Conservation (phyloP, 176 grass and related monocot species). For the Panicum miliaceum region DNA sequence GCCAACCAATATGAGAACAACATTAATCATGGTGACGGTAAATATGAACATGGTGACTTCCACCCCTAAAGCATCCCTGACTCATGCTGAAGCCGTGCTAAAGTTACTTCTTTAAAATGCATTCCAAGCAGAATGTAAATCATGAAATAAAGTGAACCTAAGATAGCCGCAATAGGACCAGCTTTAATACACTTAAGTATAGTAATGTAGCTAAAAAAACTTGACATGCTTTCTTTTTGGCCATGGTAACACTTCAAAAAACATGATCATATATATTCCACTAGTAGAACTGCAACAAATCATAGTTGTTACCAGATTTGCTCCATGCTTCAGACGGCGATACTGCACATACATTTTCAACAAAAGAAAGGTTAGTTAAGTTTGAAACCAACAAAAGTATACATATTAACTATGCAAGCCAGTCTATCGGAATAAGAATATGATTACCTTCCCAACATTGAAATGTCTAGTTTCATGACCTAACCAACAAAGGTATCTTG, state of each 20-base stretch:
- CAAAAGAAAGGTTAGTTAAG: conserved; percentile 34
- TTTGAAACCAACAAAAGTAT: conserved; percentile 35
- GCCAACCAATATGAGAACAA: conserved; percentile 11
- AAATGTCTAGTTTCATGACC: conserved; percentile 99
- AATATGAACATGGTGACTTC: background rate
- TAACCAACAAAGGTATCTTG: conserved; percentile 97
- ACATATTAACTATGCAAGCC: conserved; percentile 18
- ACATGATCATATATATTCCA: conserved; percentile 16
- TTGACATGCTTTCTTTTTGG: conserved; percentile 20
- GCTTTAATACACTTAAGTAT: conserved; percentile 7
- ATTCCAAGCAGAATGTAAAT: background rate
- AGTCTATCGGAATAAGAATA: conserved; percentile 45
- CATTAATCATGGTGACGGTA: conserved; percentile 2
- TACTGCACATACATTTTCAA: conserved; percentile 70
- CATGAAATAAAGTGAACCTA: conserved; percentile 15
- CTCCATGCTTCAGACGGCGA: conserved; percentile 94
- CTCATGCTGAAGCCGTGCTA: background rate
- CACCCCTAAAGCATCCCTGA: background rate
- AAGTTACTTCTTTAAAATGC: background rate
- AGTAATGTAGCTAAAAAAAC: conserved; percentile 7
- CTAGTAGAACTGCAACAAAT: conserved; percentile 24
- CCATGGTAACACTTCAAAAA: conserved; percentile 22
- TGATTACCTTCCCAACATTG: conserved; percentile 94
- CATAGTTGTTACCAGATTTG: conserved; percentile 74
- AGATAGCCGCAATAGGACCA: conserved; percentile 3